These are phyloP conservation scores for Ceratocystis variospora DNA, from an alignment of 2,329 filamentous ascomycete species.

Conservation along the genomic window DNA sequence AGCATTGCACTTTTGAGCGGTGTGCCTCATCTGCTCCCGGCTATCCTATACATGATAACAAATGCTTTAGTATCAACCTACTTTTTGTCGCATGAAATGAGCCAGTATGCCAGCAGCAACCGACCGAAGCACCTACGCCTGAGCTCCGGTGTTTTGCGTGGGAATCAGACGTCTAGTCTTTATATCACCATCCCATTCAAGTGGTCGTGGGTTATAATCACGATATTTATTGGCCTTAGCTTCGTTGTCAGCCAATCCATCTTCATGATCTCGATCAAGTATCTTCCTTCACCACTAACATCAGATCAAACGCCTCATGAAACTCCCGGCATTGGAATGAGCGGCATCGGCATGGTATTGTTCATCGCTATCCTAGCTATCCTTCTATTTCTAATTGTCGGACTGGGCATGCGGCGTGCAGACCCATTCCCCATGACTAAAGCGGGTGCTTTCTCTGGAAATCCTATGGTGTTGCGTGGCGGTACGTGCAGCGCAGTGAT, in stretches of 20 bases:
- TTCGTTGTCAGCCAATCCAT: constrained; percentile 36
- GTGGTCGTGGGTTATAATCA: constrained; percentile 33
- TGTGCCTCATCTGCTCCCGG: constrained; percentile 37
- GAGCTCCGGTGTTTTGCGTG: constrained; percentile 32
- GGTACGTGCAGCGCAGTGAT: constrained; percentile 41
- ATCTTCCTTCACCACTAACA: constrained; percentile 20
- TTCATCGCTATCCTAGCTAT: constrained; percentile 30
- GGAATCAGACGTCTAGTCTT: constrained; percentile 34
- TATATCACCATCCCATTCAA: constrained; percentile 38
- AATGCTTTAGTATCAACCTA: constrained; percentile 36
- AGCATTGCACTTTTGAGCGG: constrained; percentile 30
- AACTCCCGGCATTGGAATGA: constrained; percentile 30
- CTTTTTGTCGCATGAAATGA: constrained; percentile 38
- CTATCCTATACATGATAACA: constrained; percentile 33
- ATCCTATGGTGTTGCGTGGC: constrained; percentile 35
- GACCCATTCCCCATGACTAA: constrained; percentile 27
- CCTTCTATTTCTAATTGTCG: constrained; percentile 27
- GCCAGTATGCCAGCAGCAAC: constrained; percentile 30
- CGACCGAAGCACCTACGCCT: constrained; percentile 30
- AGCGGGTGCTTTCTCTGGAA: constrained; percentile 30
- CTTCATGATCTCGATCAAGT: constrained; percentile 27
- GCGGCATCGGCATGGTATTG: constrained; percentile 31
- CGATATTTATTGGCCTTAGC: constrained; percentile 31
- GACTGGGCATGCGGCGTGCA: constrained; percentile 31
- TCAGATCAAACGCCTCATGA: constrained; percentile 15